Percentiles rank a stretch among this genome's conserved stretches.
Conservation (phyloP, 2,329 filamentous ascomycete species). For the Pseudogymnoascus pannorum region DNA sequence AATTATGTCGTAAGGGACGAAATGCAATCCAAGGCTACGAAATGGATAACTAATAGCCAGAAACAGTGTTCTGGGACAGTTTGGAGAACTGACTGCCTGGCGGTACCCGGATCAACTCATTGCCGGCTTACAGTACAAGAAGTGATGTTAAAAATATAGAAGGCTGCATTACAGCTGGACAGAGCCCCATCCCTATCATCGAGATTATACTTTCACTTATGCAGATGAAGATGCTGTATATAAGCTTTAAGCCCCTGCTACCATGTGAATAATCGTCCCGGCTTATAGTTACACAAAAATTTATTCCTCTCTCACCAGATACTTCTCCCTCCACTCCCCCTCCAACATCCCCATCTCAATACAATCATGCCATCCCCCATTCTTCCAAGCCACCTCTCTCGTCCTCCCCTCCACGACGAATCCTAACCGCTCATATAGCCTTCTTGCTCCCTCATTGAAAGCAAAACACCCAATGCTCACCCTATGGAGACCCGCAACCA, state of each 20-base stretch:
- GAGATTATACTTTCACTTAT: background rate
- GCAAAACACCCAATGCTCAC: slow-evolving; percentile 29
- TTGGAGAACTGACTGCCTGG: background rate
- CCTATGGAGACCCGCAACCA: slow-evolving; percentile 31
- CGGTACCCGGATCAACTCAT: background rate
- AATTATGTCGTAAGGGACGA: background rate
- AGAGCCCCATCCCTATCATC: background rate
- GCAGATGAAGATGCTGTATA: background rate
- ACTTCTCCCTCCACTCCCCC: slow-evolving; percentile 27
- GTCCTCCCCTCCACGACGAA: slow-evolving; percentile 30
- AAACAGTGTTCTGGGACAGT: background rate
- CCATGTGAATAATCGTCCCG: background rate
- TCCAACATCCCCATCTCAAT: slow-evolving; percentile 31
- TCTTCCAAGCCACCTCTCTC: slow-evolving; percentile 30
- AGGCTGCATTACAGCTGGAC: no score
- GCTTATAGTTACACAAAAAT: background rate
- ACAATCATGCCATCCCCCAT: slow-evolving; percentile 31
- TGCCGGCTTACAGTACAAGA: background rate
- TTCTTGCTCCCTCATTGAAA: slow-evolving; percentile 29
- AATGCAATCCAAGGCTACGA: background rate
- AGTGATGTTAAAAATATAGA: background rate
- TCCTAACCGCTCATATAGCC: slow-evolving; percentile 30
- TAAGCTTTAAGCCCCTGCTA: background rate
- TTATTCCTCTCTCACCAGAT: background rate
- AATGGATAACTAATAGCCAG: background rate